Evolutionary conservation across 2,329 filamentous ascomycete genomes (phyloP).

Genomic region (Fusarium palustre): DNA sequence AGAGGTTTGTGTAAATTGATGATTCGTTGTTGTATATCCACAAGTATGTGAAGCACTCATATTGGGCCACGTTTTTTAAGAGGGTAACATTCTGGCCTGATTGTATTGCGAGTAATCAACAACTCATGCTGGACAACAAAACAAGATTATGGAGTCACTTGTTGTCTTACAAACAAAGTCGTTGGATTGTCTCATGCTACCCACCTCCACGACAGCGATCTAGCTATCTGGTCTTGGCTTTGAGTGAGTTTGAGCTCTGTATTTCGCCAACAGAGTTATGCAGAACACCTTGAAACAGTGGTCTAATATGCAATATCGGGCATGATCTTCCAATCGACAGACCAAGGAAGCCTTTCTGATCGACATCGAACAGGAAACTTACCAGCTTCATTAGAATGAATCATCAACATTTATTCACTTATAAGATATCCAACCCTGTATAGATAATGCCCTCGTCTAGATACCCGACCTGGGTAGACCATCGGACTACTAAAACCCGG

Average conservation of each 20-base stretch:
- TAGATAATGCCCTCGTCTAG: conserved; percentile 20
- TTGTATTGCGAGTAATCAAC: background rate
- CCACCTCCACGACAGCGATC: background rate
- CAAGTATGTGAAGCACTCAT: background rate
- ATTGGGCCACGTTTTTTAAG: conserved; percentile 6
- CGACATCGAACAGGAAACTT: background rate
- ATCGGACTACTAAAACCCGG: conserved; percentile 33
- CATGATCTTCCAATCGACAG: background rate
- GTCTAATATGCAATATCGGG: background rate
- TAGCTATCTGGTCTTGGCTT: background rate
- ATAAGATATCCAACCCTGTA: background rate
- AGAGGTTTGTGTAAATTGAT: background rate
- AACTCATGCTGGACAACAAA: conserved; percentile 4
- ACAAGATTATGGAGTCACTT: conserved; percentile 1
- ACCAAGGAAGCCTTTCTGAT: background rate
- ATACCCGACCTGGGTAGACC: conserved; percentile 29
- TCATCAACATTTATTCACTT: background rate
- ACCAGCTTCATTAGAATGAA: background rate
- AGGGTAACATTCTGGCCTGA: conserved; percentile 8
- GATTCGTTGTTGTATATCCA: conserved; percentile 4
- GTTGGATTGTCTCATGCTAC: background rate
- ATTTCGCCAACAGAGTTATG: background rate
- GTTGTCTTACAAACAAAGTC: background rate
- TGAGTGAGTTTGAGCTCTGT: background rate
- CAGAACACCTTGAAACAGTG: background rate